Conservation (phyloP, 2,329 filamentous ascomycete genomes). For the Hypoxylon sp. region DNA sequence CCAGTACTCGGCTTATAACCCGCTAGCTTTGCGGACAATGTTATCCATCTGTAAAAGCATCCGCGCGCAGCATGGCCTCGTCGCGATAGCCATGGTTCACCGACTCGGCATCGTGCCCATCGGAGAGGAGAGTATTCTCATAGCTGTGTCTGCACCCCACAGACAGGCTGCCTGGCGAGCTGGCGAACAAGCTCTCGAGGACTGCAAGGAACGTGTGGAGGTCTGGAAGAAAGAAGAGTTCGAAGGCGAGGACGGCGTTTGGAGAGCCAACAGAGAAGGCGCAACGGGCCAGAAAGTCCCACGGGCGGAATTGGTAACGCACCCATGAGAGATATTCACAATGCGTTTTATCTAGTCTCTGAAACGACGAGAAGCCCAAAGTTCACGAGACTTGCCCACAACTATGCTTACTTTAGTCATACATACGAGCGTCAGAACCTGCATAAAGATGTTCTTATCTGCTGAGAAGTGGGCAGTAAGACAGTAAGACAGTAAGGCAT, state of each 20-base stretch:
- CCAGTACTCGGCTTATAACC: conserved; percentile 80
- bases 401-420: background rate
- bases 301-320: conserved; percentile 28
- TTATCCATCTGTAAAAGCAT: conserved; percentile 73
- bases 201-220: conserved; percentile 89
- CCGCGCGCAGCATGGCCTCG: conserved; percentile 73
- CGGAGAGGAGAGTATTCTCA: conserved; percentile 92
- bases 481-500: background rate
- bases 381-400: background rate
- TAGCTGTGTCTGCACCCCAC: conserved; percentile 88
- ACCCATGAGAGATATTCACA: background rate
- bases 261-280: conserved; percentile 90
- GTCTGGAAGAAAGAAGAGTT: conserved; percentile 97
- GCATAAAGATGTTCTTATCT: background rate
- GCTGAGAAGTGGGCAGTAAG: background rate
- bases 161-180: conserved; percentile 87
- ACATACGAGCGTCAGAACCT: background rate
- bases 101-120: conserved; percentile 88
- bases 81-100: conserved; percentile 85
- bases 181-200: conserved; percentile 90
- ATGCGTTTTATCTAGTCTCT: background rate
- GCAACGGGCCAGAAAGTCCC: conserved; percentile 67
- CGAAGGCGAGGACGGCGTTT: conserved; percentile 81
- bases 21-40: conserved; percentile 79
- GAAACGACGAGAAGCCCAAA: background rate